Percentiles rank a stretch among this genome's conserved stretches.
phyloP scores from a whole-genome alignment of 805 yeast species.

The Myxozyma lipomycoides region DNA sequence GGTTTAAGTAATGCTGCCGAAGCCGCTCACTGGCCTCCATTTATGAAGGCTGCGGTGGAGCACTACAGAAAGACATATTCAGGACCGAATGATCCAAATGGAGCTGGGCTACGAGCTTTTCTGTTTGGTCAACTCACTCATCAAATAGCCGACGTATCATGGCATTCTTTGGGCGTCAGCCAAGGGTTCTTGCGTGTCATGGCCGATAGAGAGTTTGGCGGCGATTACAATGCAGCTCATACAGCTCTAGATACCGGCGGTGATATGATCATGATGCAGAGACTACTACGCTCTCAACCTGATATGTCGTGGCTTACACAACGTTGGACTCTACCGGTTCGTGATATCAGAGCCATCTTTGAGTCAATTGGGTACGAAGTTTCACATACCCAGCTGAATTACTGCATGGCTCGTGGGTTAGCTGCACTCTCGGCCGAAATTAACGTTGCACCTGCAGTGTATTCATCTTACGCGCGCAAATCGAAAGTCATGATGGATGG shows the following conservation, averaged over 20 bases:
- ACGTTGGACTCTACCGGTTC: constrained; percentile 45
- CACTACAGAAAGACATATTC: constrained; percentile 41
- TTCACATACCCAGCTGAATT: constrained; percentile 37
- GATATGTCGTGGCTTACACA: constrained; percentile 34
- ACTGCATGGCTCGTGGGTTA: constrained; percentile 55
- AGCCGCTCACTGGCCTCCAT: constrained; percentile 68
- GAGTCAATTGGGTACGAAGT: constrained; percentile 40
- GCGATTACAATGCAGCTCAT: constrained; percentile 50
- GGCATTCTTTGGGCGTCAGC: constrained; percentile 59
- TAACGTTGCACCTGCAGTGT: constrained; percentile 35
- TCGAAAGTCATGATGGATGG: constrained; percentile 47
- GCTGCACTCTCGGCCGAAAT: constrained; percentile 51
- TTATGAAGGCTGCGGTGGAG: constrained; percentile 46
- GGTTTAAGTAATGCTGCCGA: constrained; percentile 54
- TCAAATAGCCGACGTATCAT: constrained; percentile 60
- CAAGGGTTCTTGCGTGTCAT: constrained; percentile 55
- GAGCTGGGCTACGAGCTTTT: constrained; percentile 48
- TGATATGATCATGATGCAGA: constrained; percentile 50
- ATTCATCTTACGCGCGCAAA: constrained; percentile 35
- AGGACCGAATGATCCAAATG: constrained; percentile 29
- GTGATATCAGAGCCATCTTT: constrained; percentile 45
- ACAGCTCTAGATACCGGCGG: constrained; percentile 57
- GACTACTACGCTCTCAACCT: constrained; percentile 37
- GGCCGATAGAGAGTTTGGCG: constrained; percentile 53
- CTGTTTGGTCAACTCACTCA: constrained; percentile 57